These are phyloP conservation scores for Chytriomyces confervae DNA, from an alignment of 192 early-diverging fungal species.

Conservation along the genomic window DNA sequence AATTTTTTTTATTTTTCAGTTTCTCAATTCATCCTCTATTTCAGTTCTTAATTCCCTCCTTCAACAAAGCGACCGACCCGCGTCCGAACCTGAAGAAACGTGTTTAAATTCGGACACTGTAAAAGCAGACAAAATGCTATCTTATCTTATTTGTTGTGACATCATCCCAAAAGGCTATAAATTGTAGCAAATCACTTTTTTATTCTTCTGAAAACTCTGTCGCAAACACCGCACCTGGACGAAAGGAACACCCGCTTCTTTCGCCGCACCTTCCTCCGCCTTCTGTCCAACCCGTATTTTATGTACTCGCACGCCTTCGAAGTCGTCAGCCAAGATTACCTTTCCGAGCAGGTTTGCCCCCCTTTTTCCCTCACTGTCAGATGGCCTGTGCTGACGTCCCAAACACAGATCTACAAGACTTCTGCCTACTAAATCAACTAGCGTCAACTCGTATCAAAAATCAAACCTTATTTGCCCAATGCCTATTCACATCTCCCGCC, in stretches of 20 bases:
- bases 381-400: not conserved
- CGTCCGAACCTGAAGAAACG: too few relatives aligned
- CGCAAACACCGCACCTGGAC: too few relatives aligned
- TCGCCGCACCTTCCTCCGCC: not conserved
- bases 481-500: too few relatives aligned
- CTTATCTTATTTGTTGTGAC: too few relatives aligned
- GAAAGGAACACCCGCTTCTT: too few relatives aligned
- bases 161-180: not conserved
- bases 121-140: too few relatives aligned
- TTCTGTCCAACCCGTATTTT: not conserved
- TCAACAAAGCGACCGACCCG: too few relatives aligned
- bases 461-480: not conserved
- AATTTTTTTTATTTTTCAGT: too few relatives aligned
- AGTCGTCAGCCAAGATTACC: conserved; percentile 88
- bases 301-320: conserved; percentile 73
- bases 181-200: not conserved
- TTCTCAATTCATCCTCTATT: too few relatives aligned
- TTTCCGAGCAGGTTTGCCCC: conserved; percentile 79
- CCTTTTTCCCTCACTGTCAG: not conserved
- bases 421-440: conserved; percentile 12
- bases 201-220: too few relatives aligned
- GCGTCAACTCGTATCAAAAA: not conserved
- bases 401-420: conserved; percentile 49
- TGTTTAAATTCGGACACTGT: too few relatives aligned
- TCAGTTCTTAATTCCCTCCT: too few relatives aligned